Base-by-base conservation (phyloP, 345 rosid genomes). In the Eucalyptus pauciflora region DNA sequence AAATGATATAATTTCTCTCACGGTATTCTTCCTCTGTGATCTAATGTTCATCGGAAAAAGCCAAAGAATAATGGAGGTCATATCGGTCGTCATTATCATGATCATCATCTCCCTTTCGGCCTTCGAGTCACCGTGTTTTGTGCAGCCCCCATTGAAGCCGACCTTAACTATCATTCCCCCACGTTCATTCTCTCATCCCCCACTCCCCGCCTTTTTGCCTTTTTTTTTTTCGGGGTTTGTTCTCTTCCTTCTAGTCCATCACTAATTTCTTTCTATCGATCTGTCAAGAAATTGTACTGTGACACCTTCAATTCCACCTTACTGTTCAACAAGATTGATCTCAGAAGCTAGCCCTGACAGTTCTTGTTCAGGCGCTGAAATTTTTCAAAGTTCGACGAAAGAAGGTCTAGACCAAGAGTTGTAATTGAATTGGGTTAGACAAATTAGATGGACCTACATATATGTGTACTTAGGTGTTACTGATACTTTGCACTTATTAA, bases 121-220 rank as follows among this genome's bases (percentile, higher is more conserved):
- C 85, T 86, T 86, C 88, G 90, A 86, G 91, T 48, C 69, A 22
- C 33, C 87, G 93, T 92, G 93, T 87, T 92, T 87, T 86, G 94
- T 90, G 94, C 93, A 90, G 93, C 92, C 91, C 88, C 90, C 46
- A 58, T 18, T 56, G 50, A 17, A 24, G 91, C 88, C 76, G 87
- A 89, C 92, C 86, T 89, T 15, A 45, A 31, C 37, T 24, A 89
- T 87, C 91, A 91, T 87, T 41, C 90, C 13, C 89, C 86, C 92
- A 86, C 76, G 81, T 88, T 91, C 89, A 18, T 43, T 85, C 69
- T 64, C 86, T 60, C 48, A 25, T 56, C 22, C 33, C 85, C 50
- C 50, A 37, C 50, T 29, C n/a, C 13, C 31, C 27, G 13, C 27
- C 31, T 27, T 5, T 27, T 60, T 60, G 2, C 16, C 67, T 29